phyloP scores from a whole-genome alignment of 2,329 filamentous ascomycete genomes.

The Trichoderma lentiforme region DNA sequence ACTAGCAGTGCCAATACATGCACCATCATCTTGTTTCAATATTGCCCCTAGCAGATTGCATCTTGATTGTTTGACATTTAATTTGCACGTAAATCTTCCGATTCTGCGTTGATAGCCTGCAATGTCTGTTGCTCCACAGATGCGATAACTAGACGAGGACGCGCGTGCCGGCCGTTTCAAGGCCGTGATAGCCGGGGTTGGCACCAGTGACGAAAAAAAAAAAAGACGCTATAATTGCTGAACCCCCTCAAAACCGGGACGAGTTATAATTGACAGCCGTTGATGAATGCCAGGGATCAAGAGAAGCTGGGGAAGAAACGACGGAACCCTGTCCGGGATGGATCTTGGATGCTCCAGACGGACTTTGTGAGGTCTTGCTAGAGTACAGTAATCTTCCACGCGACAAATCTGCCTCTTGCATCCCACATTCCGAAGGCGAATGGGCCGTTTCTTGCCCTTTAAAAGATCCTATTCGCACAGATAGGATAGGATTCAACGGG shows the following conservation, averaged over 20 bases:
- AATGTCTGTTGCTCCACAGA: not conserved
- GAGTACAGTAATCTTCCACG: no score
- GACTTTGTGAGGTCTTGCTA: not conserved
- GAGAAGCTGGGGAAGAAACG: not conserved
- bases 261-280: not conserved
- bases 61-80: not conserved
- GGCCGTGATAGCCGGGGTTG: constrained; percentile 12
- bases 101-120: not conserved
- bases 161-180: not conserved
- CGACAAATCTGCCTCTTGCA: not conserved
- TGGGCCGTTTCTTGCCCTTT: no score
- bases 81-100: not conserved
- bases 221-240: not conserved
- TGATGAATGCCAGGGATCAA: not conserved
- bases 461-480: not conserved
- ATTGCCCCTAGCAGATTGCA: not conserved
- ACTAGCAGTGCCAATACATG: not conserved
- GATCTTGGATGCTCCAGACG: not conserved
- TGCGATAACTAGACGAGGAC: not conserved
- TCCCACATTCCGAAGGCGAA: not conserved
- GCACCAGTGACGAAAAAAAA: not conserved
- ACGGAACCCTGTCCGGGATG: not conserved
- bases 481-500: not conserved
- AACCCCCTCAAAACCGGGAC: not conserved
- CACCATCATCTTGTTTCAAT: not conserved